Percentiles rank a stretch among this genome's conserved stretches.
These are phyloP conservation scores for Tulasnella sp. DNA, from an alignment of 768 basidiomycete genomes.

Conservation along the genomic window DNA sequence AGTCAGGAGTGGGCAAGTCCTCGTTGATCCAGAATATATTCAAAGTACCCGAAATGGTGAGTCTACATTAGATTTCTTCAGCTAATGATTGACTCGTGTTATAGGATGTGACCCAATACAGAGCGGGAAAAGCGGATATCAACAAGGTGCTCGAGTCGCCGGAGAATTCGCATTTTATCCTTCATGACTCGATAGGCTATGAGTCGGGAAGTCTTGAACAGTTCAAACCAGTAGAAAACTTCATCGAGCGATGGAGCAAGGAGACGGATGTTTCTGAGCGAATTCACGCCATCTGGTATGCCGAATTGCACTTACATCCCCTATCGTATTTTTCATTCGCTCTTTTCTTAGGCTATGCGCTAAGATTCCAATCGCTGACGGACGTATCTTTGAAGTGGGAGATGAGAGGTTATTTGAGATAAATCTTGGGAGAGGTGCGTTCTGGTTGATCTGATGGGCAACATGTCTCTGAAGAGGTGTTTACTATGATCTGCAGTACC, in stretches of 20 bases:
- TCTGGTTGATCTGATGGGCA: conserved; percentile 13
- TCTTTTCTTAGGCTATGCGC: conserved; percentile 24
- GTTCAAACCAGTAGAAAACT: conserved; percentile 21
- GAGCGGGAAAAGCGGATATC: conserved; percentile 22
- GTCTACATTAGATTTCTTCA: background rate
- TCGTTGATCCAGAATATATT: conserved; percentile 24
- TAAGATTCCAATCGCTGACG: conserved; percentile 21
- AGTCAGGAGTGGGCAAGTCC: conserved; percentile 25
- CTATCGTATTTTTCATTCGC: background rate
- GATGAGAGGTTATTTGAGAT: conserved; percentile 22
- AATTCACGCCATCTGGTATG: conserved; percentile 25
- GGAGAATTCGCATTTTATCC: conserved; percentile 22
- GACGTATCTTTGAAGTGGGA: conserved; percentile 23
- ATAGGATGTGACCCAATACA: conserved; percentile 18
- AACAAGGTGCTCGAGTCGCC: conserved; percentile 18
- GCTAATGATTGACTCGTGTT: background rate
- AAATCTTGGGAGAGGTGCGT: background rate
- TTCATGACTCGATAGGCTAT: conserved; percentile 27
- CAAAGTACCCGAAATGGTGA: conserved; percentile 20
- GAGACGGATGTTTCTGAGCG: conserved; percentile 15
- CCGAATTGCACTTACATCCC: background rate
- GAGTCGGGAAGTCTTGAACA: conserved; percentile 24
- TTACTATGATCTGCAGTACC: conserved; percentile 21
- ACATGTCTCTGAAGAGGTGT: background rate
- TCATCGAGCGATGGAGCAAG: conserved; percentile 19